Evolutionary conservation across 495 filamentous ascomycete species (phyloP).

Genomic region (Elasticomyces elasticus): DNA sequence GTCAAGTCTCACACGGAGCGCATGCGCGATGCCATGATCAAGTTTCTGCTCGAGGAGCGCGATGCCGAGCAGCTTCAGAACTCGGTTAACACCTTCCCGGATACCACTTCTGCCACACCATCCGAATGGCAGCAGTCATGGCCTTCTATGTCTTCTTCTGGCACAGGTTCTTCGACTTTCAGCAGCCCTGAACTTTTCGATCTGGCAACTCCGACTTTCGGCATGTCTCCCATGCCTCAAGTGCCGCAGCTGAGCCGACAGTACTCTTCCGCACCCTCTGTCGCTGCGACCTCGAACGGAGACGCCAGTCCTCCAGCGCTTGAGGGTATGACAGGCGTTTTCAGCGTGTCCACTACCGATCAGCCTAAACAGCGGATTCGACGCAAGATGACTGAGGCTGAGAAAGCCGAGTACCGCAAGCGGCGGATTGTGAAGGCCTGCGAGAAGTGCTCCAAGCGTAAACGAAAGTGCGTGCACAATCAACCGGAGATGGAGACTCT

Average conservation of each 20-base stretch:
- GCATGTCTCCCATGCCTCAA: conserved; percentile 11
- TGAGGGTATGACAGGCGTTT: conserved; percentile 19
- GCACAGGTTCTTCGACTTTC: conserved; percentile 9
- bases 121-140: conserved; percentile 9
- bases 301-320: conserved; percentile 9
- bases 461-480: conserved; percentile 22
- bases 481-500: conserved; percentile 17
- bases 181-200: conserved; percentile 15
- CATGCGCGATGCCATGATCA: conserved; percentile 22
- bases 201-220: conserved; percentile 13
- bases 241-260: conserved; percentile 1
- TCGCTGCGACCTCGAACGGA: background rate
- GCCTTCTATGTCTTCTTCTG: conserved; percentile 19
- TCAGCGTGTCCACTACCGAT: conserved; percentile 11
- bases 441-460: conserved; percentile 16
- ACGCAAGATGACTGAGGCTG: conserved; percentile 22
- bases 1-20: conserved; percentile 20
- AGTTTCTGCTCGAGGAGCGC: conserved; percentile 23
- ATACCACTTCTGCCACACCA: background rate
- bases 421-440: conserved; percentile 20
- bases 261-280: conserved; percentile 3
- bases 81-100: background rate
- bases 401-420: conserved; percentile 21
- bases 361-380: conserved; percentile 16
- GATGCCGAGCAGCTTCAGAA: conserved; percentile 2